Percentiles rank a stretch among this genome's conserved stretches.
phyloP scores from a whole-genome alignment of 306 rosid genomes.

The Acmispon strigosus region DNA sequence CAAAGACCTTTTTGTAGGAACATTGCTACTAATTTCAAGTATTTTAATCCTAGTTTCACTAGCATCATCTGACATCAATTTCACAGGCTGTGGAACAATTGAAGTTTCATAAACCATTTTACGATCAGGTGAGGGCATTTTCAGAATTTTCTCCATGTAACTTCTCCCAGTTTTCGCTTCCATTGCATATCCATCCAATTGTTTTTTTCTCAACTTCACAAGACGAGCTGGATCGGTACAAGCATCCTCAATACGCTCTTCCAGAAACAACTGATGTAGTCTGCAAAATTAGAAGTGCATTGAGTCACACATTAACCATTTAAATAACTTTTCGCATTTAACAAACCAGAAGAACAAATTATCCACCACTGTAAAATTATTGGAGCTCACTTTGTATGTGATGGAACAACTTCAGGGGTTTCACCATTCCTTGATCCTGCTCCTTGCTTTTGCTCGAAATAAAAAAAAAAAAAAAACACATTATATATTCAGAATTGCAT shows the following conservation, averaged over 20 bases:
- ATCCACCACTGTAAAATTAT: background rate
- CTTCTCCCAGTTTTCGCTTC: slow-evolving; percentile 60
- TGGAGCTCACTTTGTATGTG: slow-evolving; percentile 78
- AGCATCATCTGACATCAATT: slow-evolving; percentile 32
- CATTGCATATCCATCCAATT: slow-evolving; percentile 50
- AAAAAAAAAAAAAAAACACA: slow-evolving; percentile 15
- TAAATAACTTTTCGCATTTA: slow-evolving; percentile 9
- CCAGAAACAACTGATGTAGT: slow-evolving; percentile 76
- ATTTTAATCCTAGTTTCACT: slow-evolving; percentile 56
- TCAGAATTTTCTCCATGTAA: slow-evolving; percentile 76
- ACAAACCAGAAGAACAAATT: background rate
- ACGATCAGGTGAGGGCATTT: slow-evolving; percentile 50
- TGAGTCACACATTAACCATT: slow-evolving; percentile 23
- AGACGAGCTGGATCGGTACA: slow-evolving; percentile 62
- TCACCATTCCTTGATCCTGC: slow-evolving; percentile 60
- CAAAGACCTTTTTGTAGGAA: slow-evolving; percentile 44
- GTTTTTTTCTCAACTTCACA: slow-evolving; percentile 73
- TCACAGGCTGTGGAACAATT: slow-evolving; percentile 31
- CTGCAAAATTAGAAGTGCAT: slow-evolving; percentile 41
- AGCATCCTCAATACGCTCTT: slow-evolving; percentile 77
- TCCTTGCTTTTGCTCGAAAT: slow-evolving; percentile 58
- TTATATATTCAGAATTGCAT: slow-evolving; percentile 3
- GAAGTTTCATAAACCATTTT: slow-evolving; percentile 56
- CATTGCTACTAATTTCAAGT: slow-evolving; percentile 59
- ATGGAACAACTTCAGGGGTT: slow-evolving; percentile 47